Evolutionary conservation across 2,329 filamentous ascomycete species (phyloP), one percentile per base, ranked within the genome.

Genomic region (Trichophyton schoenleinii): DNA sequence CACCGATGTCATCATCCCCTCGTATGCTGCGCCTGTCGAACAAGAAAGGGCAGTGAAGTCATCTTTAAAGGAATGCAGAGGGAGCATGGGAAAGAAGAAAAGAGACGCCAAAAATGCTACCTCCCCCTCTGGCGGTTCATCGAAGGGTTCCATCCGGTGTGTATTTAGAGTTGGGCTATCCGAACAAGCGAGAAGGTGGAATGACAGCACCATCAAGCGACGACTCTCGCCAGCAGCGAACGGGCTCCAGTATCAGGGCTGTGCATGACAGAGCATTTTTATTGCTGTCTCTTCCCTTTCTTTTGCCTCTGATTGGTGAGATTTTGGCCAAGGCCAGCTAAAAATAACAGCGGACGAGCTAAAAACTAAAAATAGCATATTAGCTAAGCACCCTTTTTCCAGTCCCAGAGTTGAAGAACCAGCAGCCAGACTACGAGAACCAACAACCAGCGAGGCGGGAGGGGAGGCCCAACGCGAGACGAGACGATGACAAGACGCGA

Each of bases 71-170:
- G 22, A 13, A 53, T 25, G 22, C 8, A 53, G 28, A 31, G 22
- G 22, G 15, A 53, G 22, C 11, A 13, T 38, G 34, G 22, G 22
- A 53, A 31, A 53, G 22, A 34, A 53, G 22, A 53, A 53, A 53
- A n/a, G 28, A 53, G 8, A 34, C 22, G 49, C 49, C 28, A 53
- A 34, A 53, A 53, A 53, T 53, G 49, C 49, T 53, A 53, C 49
- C 11, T 53, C 13, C 49, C 28, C 25, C 49, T 53, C 25, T 31
- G 11, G 49, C 22, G 49, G 49, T 53, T 34, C 49, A 53, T 53
- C 18, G 55, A 31, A 58, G 55, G 55, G 55, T 58, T 38, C 55
- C 55, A 58, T 58, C 55, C 34, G 28, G 22, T 22, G 31, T 13
- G 18, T 22, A 38, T 58, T 58, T 42, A 42, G 31, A 41, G 55